Percentiles rank a stretch among this genome's conserved stretches.
Evolutionary conservation across 2,329 filamentous ascomycete genomes (phyloP).

Genomic region (Dactylellina sp.): DNA sequence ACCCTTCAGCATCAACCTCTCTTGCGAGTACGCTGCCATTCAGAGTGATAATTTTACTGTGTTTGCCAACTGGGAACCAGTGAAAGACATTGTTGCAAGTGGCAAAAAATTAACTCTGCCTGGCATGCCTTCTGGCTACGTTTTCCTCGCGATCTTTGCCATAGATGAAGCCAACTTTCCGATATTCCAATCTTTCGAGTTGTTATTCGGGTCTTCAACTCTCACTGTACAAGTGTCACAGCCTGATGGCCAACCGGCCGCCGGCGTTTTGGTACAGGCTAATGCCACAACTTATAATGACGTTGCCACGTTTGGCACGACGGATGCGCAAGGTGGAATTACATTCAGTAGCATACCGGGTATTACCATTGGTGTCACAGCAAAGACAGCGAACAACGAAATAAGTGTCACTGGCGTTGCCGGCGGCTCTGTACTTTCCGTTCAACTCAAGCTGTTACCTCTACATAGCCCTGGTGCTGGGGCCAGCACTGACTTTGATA

Average conservation of each 20-base stretch:
- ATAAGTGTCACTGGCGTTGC: constrained; percentile 1
- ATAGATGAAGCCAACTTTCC: background rate
- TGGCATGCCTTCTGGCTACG: background rate
- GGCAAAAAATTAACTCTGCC: background rate
- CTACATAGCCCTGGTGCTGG: background rate
- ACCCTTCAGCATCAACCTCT: background rate
- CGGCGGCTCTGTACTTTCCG: background rate
- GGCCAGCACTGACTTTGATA: background rate
- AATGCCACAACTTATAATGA: background rate
- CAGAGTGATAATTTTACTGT: background rate
- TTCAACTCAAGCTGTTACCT: background rate
- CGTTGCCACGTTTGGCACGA: background rate
- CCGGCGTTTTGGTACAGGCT: background rate
- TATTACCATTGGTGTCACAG: background rate
- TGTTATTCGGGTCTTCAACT: constrained; percentile 1
- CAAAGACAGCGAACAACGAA: background rate
- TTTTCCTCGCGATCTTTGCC: background rate
- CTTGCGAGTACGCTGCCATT: background rate
- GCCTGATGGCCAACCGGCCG: constrained; percentile 3
- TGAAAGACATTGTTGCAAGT: background rate
- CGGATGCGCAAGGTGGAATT: background rate
- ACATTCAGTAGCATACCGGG: background rate
- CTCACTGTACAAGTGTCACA: background rate
- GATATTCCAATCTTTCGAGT: background rate
- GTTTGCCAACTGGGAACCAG: background rate